phyloP scores from a whole-genome alignment of 208 protist genomes.

The Acanthamoeba divionensis region DNA sequence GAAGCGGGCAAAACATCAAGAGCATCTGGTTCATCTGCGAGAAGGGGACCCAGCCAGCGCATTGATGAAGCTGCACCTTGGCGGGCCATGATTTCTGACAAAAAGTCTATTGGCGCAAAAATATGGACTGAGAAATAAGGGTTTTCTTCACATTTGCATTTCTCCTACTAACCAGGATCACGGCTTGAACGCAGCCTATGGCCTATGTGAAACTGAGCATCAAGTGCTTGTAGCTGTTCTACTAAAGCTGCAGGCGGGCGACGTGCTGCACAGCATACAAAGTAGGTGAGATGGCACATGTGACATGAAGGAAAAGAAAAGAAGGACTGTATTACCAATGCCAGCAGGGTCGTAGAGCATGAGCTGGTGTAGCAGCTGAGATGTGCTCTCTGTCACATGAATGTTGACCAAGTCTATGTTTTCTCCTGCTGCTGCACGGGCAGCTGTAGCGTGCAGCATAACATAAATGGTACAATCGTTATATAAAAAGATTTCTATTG shows the following conservation, averaged over 20 bases:
- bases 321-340: no score
- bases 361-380: neutral
- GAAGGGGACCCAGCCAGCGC: slow-evolving; percentile 21
- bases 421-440: neutral
- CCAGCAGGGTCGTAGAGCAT: neutral
- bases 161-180: neutral
- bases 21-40: slow-evolving; percentile 5
- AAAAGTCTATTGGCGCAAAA: slow-evolving; percentile 27
- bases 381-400: neutral
- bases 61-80: neutral
- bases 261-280: neutral
- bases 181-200: slow-evolving; percentile 7
- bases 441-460: neutral
- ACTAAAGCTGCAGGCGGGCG: neutral
- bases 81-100: slow-evolving; percentile 6
- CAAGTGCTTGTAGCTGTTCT: neutral
- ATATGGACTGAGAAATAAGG: no score
- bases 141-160: no score
- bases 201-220: neutral
- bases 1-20: slow-evolving; percentile 9
- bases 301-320: no score
- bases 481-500: neutral
- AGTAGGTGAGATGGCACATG: no score
- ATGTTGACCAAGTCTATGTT: neutral
- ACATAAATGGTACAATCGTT: neutral